These are phyloP conservation scores for Alternaria brassicae DNA, from an alignment of 2,329 filamentous ascomycete genomes.

Conservation along the genomic window DNA sequence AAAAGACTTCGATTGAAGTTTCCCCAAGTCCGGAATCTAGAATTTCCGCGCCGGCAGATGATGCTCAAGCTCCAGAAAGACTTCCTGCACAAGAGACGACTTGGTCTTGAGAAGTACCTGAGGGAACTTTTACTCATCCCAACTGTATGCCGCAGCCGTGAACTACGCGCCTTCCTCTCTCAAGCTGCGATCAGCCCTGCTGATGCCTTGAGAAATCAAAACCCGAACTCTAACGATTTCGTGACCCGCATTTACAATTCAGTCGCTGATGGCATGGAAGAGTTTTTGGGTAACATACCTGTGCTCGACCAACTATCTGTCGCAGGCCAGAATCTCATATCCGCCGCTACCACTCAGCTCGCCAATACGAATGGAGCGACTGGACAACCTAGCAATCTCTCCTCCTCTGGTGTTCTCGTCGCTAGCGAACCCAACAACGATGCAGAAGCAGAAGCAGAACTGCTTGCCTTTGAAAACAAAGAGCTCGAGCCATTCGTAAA, in stretches of 20 bases:
- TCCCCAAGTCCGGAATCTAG: slow-evolving; percentile 83
- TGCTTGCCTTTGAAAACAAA: slow-evolving; percentile 83
- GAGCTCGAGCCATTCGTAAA: slow-evolving; percentile 96
- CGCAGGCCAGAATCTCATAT: slow-evolving; percentile 89
- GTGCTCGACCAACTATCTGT: slow-evolving; percentile 93
- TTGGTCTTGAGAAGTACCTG: slow-evolving; percentile 85
- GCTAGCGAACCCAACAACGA: slow-evolving; percentile 58
- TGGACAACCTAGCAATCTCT: slow-evolving; percentile 19
- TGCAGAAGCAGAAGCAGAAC: slow-evolving; percentile 87
- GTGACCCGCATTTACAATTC: slow-evolving; percentile 96
- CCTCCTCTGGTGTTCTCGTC: slow-evolving; percentile 44
- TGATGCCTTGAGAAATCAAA: slow-evolving; percentile 67
- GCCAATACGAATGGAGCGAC: slow-evolving; percentile 42
- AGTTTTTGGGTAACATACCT: slow-evolving; percentile 94
- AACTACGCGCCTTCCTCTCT: slow-evolving; percentile 90
- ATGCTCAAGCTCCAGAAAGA: slow-evolving; percentile 97
- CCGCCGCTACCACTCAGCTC: slow-evolving; percentile 68
- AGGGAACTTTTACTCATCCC: slow-evolving; percentile 80
- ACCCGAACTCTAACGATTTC: slow-evolving; percentile 72
- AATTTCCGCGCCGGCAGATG: slow-evolving; percentile 90
- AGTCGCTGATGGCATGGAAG: slow-evolving; percentile 96
- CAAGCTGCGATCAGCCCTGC: slow-evolving; percentile 79
- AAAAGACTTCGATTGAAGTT: slow-evolving; percentile 86
- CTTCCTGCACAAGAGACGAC: slow-evolving; percentile 86
- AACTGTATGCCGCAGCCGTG: slow-evolving; percentile 91